phyloP scores from a whole-genome alignment of 1,284 basidiomycete species.

The Exobasidium cylindrosporum region DNA sequence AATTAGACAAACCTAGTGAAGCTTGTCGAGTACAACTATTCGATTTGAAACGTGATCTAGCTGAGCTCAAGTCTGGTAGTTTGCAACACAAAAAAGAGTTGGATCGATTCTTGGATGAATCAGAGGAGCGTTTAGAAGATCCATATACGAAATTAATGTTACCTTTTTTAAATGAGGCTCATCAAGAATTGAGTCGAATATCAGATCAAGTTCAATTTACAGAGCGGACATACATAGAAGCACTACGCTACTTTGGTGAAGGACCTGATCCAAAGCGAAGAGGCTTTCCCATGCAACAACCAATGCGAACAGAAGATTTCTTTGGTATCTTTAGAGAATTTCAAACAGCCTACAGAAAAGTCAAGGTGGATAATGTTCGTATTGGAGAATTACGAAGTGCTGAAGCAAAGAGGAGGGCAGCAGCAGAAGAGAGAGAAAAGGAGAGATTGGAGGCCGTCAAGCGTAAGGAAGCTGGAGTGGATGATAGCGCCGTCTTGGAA shows the following conservation, averaged over 20 bases:
- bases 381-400: constrained; percentile 48
- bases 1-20: constrained; percentile 82
- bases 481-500: constrained; percentile 52
- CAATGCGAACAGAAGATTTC: constrained; percentile 54
- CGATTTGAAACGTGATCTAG: constrained; percentile 51
- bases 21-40: constrained; percentile 68
- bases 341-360: constrained; percentile 50
- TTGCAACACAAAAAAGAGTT: constrained; percentile 51
- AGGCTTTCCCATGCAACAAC: constrained; percentile 43
- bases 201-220: constrained; percentile 50
- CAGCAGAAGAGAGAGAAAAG: constrained; percentile 48
- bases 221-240: constrained; percentile 50
- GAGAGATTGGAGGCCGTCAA: constrained; percentile 47
- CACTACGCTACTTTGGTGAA: constrained; percentile 53
- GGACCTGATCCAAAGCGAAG: constrained; percentile 50
- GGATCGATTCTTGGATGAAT: constrained; percentile 50
- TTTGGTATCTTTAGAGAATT: constrained; percentile 56
- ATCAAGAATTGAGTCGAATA: constrained; percentile 36
- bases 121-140: constrained; percentile 45
- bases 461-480: constrained; percentile 49
- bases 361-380: constrained; percentile 46
- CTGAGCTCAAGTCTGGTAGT: constrained; percentile 52
- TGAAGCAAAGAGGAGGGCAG: constrained; percentile 49
- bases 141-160: constrained; percentile 54
- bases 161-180: constrained; percentile 48